Base-by-base conservation (phyloP, 306 rosid genomes). In the Sicyos baderoa region DNA sequence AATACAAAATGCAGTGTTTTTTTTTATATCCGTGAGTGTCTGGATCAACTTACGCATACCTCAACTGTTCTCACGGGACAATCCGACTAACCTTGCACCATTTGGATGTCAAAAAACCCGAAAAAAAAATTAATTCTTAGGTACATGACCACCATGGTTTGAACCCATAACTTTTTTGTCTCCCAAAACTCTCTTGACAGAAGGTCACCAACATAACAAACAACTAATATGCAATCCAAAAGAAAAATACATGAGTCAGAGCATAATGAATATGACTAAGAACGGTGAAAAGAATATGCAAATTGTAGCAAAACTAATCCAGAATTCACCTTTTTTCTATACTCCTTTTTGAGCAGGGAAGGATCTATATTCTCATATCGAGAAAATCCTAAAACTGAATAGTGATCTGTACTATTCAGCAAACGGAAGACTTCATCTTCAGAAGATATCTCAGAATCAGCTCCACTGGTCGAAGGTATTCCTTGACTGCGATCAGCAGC, bases 351-450 rank as follows among this genome's bases (percentile, higher is more conserved):
- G 82, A 94, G 84, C 63, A 85, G 52, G 66, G 92, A 84, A 72
- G 81, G 86, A 51, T 90, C 99, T 69, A 88, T 73, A 49, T 76
- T 72, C 81, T 88, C 96, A 73, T 82, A 90, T 71, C 90, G 87
- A 2, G 81, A 19, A 54, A 94, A 81, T 62, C 99, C 99, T 77
- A 94, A 75, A 49, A 72, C 99, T 11, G 95, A 77, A 82, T 94
- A 94, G 77, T 88, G 96, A 80, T 94, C 97, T 23, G 82, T 80
- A 79, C 99, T 85, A 82, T 85, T 88, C 83, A 94, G 84, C 85
- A 94, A 81, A 61, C 97, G 96, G 62, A 90, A 79, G 66, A 90
- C 84, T 84, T 94, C 99, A 77, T 94, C 97, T 80, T 94, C 99
- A 74, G 97, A 93, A 68, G 89, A 82, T 70, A 83, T 50, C 77